Base-by-base conservation (phyloP, 148 eudicot species). In the Cornus kousa region DNA sequence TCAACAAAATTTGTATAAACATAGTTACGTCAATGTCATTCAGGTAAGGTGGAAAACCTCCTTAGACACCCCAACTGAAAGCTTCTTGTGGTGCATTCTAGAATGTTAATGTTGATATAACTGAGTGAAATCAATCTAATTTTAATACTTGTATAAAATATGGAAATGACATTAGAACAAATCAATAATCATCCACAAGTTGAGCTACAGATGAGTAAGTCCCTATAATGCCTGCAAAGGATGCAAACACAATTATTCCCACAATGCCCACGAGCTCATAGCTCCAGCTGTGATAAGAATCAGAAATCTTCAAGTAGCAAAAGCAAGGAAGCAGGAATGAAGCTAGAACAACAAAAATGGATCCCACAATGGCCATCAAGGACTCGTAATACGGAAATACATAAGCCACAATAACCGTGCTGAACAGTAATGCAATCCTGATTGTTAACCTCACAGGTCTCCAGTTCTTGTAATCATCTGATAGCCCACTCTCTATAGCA, bases 391-490 rank as follows among this genome's bases (percentile, higher is more conserved):
- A 68, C 3, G 77, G 82, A 53, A 79, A 79, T 1, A n/a, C 76
- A n/a, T 72, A 73, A 33, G 82, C 82, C 77, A 79, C 40, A 72
- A 78, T 59, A 22, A 78, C 81, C 5, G 86, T 84, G 72, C 82
- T 83, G 31, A 80, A 17, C 2, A 87, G 62, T 72, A 87, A 73
- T 16, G 65, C 67, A 1, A 81, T 60, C 68, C 85, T 81, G 20
- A 87, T 48, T 8, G 55, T 14, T 19, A 83, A 32, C 68, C 43
- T 79, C 20, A 74, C 46, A 3, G 57, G 31, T 75, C 20, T 82
- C 66, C 33, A 64, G 62, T 73, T 82, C 46, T 67, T 68, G 14
- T 59, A 77, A 7, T 79, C 31, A 5, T 66, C 74, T 3, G 85
- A 67, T 37, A 78, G 59, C 76, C 81, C 67, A 19, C 79, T 72